These are phyloP conservation scores for Populus alba DNA, from an alignment of 345 rosid genomes.

Conservation along the genomic window DNA sequence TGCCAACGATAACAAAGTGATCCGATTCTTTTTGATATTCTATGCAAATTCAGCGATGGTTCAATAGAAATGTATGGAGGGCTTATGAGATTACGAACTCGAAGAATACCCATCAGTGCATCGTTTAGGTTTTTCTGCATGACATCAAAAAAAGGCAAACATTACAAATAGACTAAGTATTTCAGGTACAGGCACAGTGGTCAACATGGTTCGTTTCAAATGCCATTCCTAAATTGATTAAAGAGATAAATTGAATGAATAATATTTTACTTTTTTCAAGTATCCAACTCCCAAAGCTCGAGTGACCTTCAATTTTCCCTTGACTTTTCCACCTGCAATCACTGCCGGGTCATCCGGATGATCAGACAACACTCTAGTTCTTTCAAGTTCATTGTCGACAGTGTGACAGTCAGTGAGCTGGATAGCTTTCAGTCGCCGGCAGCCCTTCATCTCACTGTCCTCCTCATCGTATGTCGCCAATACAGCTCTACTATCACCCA, in stretches of 20 bases:
- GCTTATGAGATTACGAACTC: slow-evolving; percentile 76
- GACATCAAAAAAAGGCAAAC: neutral
- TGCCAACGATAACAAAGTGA: slow-evolving; percentile 85
- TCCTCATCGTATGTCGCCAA: slow-evolving; percentile 59
- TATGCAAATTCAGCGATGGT: slow-evolving; percentile 76
- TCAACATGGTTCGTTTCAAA: neutral
- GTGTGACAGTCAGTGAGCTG: slow-evolving; percentile 88
- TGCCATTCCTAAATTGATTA: neutral
- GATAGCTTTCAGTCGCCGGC: slow-evolving; percentile 57
- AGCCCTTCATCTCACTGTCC: slow-evolving; percentile 23
- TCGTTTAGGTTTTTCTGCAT: slow-evolving; percentile 74
- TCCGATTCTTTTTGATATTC: slow-evolving; percentile 63
- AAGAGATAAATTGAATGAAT: neutral
- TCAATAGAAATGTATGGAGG: slow-evolving; percentile 85
- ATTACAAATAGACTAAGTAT: neutral
- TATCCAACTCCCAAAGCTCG: slow-evolving; percentile 96
- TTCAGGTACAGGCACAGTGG: neutral
- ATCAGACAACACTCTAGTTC: slow-evolving; percentile 52
- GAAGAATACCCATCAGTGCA: slow-evolving; percentile 93
- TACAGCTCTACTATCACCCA: slow-evolving; percentile 95
- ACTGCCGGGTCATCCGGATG: slow-evolving; percentile 82
- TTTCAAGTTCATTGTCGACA: slow-evolving; percentile 78
- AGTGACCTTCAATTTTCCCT: slow-evolving; percentile 92
- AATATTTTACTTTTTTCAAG: slow-evolving; percentile 65
- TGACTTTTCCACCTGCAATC: slow-evolving; percentile 70